A percentile compares a stretch with the other conserved stretches of the same genome.
phyloP scores from a whole-genome alignment of 768 basidiomycete species.

The Auricularia sp. region DNA sequence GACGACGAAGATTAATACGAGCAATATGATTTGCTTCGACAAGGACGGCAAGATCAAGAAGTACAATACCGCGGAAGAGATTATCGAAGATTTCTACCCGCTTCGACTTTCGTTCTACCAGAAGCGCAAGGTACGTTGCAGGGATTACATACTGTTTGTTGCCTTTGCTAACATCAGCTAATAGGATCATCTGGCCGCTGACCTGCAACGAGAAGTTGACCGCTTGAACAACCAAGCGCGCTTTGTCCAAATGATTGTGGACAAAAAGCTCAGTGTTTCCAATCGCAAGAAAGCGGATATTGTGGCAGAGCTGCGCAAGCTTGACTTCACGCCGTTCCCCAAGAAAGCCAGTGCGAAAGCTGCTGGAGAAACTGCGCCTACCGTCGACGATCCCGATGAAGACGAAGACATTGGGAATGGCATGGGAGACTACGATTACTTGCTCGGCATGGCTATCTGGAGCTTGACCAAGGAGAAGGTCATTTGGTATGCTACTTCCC shows the following conservation, averaged over 20 bases:
- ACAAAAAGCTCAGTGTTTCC: slow-evolving; percentile 68
- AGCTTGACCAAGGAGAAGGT: slow-evolving; percentile 93
- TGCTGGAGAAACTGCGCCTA: slow-evolving; percentile 54
- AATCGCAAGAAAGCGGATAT: slow-evolving; percentile 86
- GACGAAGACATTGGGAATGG: slow-evolving; percentile 36
- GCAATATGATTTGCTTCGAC: slow-evolving; percentile 99
- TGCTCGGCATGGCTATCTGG: slow-evolving; percentile 91
- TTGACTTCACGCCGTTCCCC: slow-evolving; percentile 86
- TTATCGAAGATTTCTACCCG: slow-evolving; percentile 89
- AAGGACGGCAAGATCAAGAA: slow-evolving; percentile 92
- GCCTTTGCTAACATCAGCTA: background rate
- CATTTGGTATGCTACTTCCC: slow-evolving; percentile 1
- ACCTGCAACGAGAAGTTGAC: slow-evolving; percentile 73
- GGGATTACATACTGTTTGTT: too few species aligned
- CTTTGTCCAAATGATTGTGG: slow-evolving; percentile 93
- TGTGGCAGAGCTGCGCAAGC: slow-evolving; percentile 69
- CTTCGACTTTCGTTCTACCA: slow-evolving; percentile 84
- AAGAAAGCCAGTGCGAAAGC: slow-evolving; percentile 63
- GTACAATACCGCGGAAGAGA: slow-evolving; percentile 82
- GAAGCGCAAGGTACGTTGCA: slow-evolving; percentile 71
- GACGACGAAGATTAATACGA: slow-evolving; percentile 70
- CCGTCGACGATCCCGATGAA: slow-evolving; percentile 43
- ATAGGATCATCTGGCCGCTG: slow-evolving; percentile 76
- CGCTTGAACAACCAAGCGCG: slow-evolving; percentile 89
- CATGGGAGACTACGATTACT: slow-evolving; percentile 74